Evolutionary conservation across 495 filamentous ascomycete genomes (phyloP).

Genomic region (Neurospora sp.): DNA sequence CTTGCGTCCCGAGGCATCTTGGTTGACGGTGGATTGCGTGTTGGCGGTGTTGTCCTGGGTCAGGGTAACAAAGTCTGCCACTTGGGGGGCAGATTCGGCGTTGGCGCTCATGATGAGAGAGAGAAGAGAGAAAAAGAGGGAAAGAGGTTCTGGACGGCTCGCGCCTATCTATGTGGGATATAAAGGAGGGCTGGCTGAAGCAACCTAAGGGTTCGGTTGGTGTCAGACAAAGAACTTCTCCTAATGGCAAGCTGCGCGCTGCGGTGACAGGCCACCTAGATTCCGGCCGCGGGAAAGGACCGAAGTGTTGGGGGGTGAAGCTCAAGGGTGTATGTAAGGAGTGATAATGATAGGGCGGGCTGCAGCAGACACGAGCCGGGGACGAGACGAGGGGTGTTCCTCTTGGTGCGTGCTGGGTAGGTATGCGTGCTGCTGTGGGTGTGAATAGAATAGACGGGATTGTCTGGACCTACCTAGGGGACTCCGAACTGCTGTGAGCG

Average conservation of each 20-base stretch:
- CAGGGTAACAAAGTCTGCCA: constrained; percentile 9
- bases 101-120: constrained; percentile 50
- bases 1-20: constrained; percentile 49
- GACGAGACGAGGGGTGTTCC: constrained; percentile 5
- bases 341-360: background rate
- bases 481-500: background rate
- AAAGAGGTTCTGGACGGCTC: constrained; percentile 8
- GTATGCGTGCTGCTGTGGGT: background rate
- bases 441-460: background rate
- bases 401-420: constrained; percentile 7
- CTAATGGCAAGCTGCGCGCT: background rate
- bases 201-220: background rate
- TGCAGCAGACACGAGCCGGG: constrained; percentile 12
- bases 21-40: constrained; percentile 26
- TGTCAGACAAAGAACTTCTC: background rate
- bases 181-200: constrained; percentile 16
- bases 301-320: background rate
- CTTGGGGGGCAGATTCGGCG: constrained; percentile 21
- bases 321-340: background rate
- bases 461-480: background rate
- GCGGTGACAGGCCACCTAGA: background rate
- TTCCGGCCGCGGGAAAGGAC: background rate
- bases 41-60: constrained; percentile 15
- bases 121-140: constrained; percentile 15
- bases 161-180: constrained; percentile 13